phyloP scores from a whole-genome alignment of 345 rosid species.

The Litchi chinensis region DNA sequence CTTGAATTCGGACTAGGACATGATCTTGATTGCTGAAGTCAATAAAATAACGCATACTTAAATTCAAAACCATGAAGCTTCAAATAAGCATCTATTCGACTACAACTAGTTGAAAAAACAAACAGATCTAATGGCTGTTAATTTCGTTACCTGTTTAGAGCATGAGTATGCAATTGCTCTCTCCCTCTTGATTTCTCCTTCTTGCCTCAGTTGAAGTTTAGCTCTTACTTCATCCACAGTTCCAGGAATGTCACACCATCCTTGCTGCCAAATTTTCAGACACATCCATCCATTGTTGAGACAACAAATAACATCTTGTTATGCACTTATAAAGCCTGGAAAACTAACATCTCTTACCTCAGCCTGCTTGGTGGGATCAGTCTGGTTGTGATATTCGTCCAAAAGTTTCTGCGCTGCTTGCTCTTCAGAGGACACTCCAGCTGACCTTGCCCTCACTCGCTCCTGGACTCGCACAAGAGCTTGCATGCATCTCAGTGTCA shows the following conservation, averaged over 20 bases:
- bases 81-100: not conserved
- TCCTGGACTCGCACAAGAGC: constrained; percentile 94
- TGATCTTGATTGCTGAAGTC: constrained; percentile 52
- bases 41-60: constrained; percentile 6
- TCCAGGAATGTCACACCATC: constrained; percentile 76
- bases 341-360: constrained; percentile 51
- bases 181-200: constrained; percentile 88
- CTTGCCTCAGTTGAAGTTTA: constrained; percentile 73
- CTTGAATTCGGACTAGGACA: constrained; percentile 59
- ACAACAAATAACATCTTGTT: not conserved
- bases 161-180: constrained; percentile 78
- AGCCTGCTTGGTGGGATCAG: constrained; percentile 61
- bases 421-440: constrained; percentile 39
- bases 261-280: constrained; percentile 45
- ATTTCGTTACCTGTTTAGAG: constrained; percentile 62
- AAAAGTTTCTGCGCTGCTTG: constrained; percentile 27
- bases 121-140: not conserved
- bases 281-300: not conserved
- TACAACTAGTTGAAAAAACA: not conserved
- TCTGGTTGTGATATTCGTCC: constrained; percentile 23
- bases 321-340: not conserved
- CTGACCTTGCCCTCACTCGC: constrained; percentile 62
- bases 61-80: not conserved
- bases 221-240: constrained; percentile 62
- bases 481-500: constrained; percentile 93